Evolutionary conservation across 345 rosid species (phyloP), one percentile per base, ranked within the genome.

Genomic region (Brassica juncea): DNA sequence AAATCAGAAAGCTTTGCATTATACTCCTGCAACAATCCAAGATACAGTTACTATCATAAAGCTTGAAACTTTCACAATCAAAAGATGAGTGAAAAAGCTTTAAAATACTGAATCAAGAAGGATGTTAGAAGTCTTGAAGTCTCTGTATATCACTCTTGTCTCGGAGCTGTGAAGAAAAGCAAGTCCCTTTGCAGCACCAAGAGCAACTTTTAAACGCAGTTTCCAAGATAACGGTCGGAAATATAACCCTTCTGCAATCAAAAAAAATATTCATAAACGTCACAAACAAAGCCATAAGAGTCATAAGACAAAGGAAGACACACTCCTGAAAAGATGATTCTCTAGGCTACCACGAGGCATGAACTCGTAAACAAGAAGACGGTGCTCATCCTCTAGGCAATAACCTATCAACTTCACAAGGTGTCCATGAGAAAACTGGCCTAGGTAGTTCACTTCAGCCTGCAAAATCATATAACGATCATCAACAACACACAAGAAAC

Each of bases 401-500:
- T 23, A 23, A 23, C 25, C 25, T 23, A 23, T 23, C 25, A 23
- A 1, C 25, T 23, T 23, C 25, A 23, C 25, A 23, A 23, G 25
- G 25, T 23, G 25, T 23, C 25, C 25, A 23, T 23, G 25, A 23
- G 25, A 23, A 23, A 23, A 23, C 25, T 95, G 93, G 55, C 99
- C 99, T 66, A 95, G 91, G 73, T 86, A 90, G 75, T 90, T 91
- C n/a, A 94, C 98, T 85, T 94, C 99, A 6, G 97, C 98, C 99
- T 94, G 86, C 85, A 88, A 55, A 52, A 64, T 14, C 27, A 76
- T 39, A 5, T 5, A 30, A 60, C 63, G 52, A 68, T 69, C 69
- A 71, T 66, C 23, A 66, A 66, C 12, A 32, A 49, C 8, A 47
- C 25, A 63, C 54, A 54, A 16, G 11, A 67, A 31, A 15, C 70